Percentiles rank a stretch among this genome's conserved stretches.
Conservation (phyloP, 2,329 filamentous ascomycete species). For the Mollisia scopiformis region DNA sequence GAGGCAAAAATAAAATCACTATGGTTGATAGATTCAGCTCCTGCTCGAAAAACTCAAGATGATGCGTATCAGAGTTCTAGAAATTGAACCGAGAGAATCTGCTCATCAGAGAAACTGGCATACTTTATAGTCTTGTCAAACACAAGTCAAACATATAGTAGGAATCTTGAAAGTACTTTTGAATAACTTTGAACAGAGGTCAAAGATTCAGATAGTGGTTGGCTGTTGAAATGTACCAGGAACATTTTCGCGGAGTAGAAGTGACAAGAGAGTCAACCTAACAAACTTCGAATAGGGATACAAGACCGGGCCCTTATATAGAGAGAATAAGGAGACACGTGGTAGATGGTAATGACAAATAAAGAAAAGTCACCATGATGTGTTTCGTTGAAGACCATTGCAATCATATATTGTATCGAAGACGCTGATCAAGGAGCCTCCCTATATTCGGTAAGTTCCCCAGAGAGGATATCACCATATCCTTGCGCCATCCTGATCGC, state of each 20-base stretch:
- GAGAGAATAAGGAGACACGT: not conserved
- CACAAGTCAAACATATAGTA: too few relatives aligned
- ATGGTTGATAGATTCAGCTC: too few relatives aligned
- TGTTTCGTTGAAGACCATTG: not conserved
- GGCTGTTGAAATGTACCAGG: not conserved
- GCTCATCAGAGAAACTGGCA: too few relatives aligned
- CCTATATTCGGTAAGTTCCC: not conserved
- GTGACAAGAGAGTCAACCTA: not conserved
- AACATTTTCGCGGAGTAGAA: not conserved
- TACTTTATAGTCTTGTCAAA: too few relatives aligned
- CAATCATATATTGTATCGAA: not conserved
- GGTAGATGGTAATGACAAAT: not conserved
- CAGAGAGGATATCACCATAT: not conserved
- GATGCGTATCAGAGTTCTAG: too few relatives aligned
- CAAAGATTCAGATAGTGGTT: not conserved
- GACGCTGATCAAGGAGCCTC: not conserved
- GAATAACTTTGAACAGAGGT: not conserved
- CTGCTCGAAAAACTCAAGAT: too few relatives aligned
- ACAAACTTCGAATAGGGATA: not conserved
- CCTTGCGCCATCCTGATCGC: slow-evolving; percentile 25
- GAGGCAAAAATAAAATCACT: too few relatives aligned
- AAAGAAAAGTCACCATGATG: not conserved
- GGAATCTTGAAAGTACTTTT: not conserved
- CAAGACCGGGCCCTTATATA: not conserved
- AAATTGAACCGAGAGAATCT: too few relatives aligned